Evolutionary conservation across 192 early-diverging fungal species (phyloP).

Genomic region (Mortierella claussenii): DNA sequence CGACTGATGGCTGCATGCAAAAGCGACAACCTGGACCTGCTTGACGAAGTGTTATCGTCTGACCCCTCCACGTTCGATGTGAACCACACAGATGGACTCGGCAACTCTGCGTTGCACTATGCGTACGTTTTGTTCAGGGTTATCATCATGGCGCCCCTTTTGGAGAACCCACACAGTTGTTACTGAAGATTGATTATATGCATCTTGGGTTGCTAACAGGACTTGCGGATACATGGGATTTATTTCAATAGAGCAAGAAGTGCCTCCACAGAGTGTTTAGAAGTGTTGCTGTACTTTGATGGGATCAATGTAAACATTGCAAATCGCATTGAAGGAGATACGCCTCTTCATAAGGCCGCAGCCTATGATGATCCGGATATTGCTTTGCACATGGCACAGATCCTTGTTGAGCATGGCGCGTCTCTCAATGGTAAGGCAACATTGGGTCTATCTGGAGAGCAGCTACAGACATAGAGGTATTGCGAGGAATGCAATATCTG

Average conservation of each 20-base stretch:
- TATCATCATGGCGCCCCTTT: background rate
- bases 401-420: constrained; percentile 62
- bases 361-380: constrained; percentile 63
- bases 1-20: constrained; percentile 75
- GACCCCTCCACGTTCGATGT: constrained; percentile 56
- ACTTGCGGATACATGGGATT: background rate
- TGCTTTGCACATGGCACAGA: constrained; percentile 64
- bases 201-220: no score
- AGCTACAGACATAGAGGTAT: background rate
- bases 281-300: constrained; percentile 58
- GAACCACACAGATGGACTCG: constrained; percentile 68
- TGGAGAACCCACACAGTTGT: no score
- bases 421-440: constrained; percentile 51
- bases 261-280: constrained; percentile 67
- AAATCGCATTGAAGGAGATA: constrained; percentile 66
- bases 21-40: constrained; percentile 72
- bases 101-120: constrained; percentile 74
- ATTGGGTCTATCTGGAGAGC: background rate
- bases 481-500: background rate
- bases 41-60: constrained; percentile 65
- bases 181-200: no score
- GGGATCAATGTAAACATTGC: constrained; percentile 66
- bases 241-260: constrained; percentile 54
- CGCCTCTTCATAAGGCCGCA: constrained; percentile 76
- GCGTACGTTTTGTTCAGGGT: constrained; percentile 50